These are phyloP conservation scores for Setomelanomma holmii DNA, from an alignment of 2,329 filamentous ascomycete species.

Conservation along the genomic window DNA sequence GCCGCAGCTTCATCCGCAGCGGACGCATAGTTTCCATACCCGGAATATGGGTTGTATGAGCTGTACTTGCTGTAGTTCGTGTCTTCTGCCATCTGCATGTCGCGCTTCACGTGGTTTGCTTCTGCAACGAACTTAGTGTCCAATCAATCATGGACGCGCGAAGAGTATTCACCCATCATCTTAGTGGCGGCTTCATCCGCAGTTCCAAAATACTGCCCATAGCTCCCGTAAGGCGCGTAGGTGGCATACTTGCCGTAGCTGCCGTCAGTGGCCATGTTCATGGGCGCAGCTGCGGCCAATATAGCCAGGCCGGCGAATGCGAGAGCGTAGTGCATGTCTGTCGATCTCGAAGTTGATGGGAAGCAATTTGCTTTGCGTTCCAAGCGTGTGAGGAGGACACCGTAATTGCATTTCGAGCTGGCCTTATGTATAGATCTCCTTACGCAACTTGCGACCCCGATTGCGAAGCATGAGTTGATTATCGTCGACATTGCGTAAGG, in stretches of 20 bases:
- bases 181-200: neutral
- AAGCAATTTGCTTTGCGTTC: neutral
- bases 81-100: slow-evolving; percentile 4
- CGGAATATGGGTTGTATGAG: slow-evolving; percentile 2
- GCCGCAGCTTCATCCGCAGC: slow-evolving; percentile 3
- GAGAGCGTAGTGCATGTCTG: slow-evolving; percentile 23
- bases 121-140: neutral
- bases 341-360: neutral
- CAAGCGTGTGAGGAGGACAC: neutral
- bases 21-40: slow-evolving; percentile 1
- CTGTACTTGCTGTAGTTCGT: neutral
- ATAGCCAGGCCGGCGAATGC: slow-evolving; percentile 15
- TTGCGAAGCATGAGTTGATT: neutral
- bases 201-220: neutral
- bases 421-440: slow-evolving; percentile 13
- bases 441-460: neutral
- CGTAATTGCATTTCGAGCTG: neutral
- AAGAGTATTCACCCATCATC: neutral
- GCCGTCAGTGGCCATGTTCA: slow-evolving; percentile 1
- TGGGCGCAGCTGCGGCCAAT: slow-evolving; percentile 16
- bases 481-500: slow-evolving; percentile 7
- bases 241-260: neutral
- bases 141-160: neutral
- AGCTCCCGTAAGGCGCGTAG: neutral
- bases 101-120: neutral